Evolutionary conservation across 2,329 filamentous ascomycete species (phyloP).

Genomic region (Cytospora paraplurivora): DNA sequence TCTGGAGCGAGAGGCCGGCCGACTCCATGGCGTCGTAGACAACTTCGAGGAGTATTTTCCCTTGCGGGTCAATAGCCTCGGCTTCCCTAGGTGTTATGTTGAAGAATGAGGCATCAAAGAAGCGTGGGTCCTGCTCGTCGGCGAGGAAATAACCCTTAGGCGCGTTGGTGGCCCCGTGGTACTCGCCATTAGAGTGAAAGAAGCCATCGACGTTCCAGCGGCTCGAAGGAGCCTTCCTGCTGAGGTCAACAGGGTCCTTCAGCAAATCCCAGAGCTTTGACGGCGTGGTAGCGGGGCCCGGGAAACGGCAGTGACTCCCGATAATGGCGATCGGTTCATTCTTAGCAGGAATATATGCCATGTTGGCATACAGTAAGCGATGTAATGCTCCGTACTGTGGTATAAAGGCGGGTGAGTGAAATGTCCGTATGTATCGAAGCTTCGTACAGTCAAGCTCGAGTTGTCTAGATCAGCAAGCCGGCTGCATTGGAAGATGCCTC

Average conservation of each 20-base stretch:
- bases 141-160: background rate
- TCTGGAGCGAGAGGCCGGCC: slow-evolving; percentile 30
- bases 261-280: slow-evolving; percentile 26
- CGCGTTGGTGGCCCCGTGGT: slow-evolving; percentile 29
- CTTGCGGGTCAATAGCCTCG: slow-evolving; percentile 26
- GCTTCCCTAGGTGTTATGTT: slow-evolving; percentile 32
- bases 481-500: too few relatives aligned
- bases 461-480: too few relatives aligned
- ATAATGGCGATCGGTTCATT: slow-evolving; percentile 28
- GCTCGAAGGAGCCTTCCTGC: background rate
- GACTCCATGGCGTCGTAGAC: slow-evolving; percentile 32
- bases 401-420: too few relatives aligned
- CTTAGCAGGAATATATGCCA: background rate
- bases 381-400: too few relatives aligned
- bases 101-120: slow-evolving; percentile 35
- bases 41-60: slow-evolving; percentile 27
- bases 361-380: background rate
- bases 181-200: slow-evolving; percentile 2
- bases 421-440: too few relatives aligned
- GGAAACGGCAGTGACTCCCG: slow-evolving; percentile 25
- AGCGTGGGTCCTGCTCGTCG: background rate
- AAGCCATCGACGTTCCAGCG: slow-evolving; percentile 6
- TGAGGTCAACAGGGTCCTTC: slow-evolving; percentile 14
- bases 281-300: slow-evolving; percentile 19
- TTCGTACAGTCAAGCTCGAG: too few relatives aligned